Conservation (phyloP, 306 rosid genomes). For the Casuarina glauca region DNA sequence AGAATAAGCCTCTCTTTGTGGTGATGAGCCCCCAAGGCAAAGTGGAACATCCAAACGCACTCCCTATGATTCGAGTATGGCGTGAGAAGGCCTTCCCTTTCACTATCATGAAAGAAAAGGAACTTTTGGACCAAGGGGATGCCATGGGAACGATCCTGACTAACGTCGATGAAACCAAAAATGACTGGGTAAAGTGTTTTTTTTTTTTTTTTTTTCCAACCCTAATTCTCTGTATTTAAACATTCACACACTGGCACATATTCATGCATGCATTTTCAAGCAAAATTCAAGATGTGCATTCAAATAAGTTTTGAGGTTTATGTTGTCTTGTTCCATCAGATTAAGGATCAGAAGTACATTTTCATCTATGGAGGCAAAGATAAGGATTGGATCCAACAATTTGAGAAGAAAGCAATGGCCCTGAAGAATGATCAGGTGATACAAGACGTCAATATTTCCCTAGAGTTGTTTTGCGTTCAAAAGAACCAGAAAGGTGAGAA, state of each 20-base stretch:
- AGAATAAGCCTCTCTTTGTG: constrained; percentile 47
- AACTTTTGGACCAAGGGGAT: too few relatives aligned
- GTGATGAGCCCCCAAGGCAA: constrained; percentile 52
- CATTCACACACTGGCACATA: too few relatives aligned
- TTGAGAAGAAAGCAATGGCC: constrained; percentile 34
- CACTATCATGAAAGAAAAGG: neutral
- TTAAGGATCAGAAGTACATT: constrained; percentile 44
- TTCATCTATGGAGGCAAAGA: constrained; percentile 62
- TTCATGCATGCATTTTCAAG: neutral
- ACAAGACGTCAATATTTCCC: constrained; percentile 36
- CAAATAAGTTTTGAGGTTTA: neutral
- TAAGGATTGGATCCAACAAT: constrained; percentile 54
- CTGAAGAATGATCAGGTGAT: constrained; percentile 37
- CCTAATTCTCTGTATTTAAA: too few relatives aligned
- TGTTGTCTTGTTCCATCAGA: constrained; percentile 25
- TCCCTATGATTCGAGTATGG: constrained; percentile 49
- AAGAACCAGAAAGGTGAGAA: constrained; percentile 17
- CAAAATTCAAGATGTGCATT: neutral
- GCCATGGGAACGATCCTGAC: too few relatives aligned
- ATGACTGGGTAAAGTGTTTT: constrained; percentile 33
- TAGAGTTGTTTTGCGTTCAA: constrained; percentile 45
- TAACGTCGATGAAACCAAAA: too few relatives aligned
- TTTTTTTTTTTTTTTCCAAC: too few relatives aligned
- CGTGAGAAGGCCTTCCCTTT: constrained; percentile 55
- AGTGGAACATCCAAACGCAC: constrained; percentile 46